Evolutionary conservation across 768 basidiomycete species (phyloP).

Genomic region (Boletus reticuloceps): DNA sequence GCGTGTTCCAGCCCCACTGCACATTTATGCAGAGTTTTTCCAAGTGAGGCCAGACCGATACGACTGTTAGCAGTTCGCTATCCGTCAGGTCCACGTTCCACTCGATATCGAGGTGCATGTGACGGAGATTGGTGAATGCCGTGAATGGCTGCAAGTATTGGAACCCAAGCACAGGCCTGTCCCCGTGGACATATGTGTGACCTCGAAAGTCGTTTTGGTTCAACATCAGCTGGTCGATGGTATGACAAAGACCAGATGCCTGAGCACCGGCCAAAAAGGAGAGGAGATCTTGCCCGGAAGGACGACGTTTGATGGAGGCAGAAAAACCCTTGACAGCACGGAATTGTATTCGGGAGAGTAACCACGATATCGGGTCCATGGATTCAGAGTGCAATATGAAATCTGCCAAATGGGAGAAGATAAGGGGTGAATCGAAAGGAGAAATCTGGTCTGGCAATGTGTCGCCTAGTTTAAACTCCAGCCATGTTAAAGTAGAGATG

Average conservation of each 20-base stretch:
- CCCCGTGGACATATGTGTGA: no score
- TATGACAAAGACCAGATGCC: not conserved
- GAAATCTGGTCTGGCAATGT: not conserved
- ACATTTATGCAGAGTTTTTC: not conserved
- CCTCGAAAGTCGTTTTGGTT: no score
- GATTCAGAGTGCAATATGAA: not conserved
- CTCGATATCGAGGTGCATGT: not conserved
- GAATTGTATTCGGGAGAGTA: not conserved
- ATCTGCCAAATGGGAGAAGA: not conserved
- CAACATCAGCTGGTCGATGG: not conserved
- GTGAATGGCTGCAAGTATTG: not conserved
- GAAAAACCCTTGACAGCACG: not conserved
- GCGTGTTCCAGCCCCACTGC: not conserved
- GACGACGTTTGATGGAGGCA: not conserved
- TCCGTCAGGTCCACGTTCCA: not conserved
- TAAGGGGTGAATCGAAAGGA: not conserved
- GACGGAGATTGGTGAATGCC: not conserved
- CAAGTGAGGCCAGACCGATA: not conserved
- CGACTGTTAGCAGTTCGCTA: not conserved
- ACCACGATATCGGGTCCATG: not conserved
- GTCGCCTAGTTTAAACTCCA: not conserved
- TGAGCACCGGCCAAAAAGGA: not conserved
- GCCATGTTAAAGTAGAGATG: not conserved
- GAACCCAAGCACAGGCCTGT: no score
- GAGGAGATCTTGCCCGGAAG: not conserved